Conservation (phyloP, 345 rosid genomes). For the Dipteronia dyeriana region DNA sequence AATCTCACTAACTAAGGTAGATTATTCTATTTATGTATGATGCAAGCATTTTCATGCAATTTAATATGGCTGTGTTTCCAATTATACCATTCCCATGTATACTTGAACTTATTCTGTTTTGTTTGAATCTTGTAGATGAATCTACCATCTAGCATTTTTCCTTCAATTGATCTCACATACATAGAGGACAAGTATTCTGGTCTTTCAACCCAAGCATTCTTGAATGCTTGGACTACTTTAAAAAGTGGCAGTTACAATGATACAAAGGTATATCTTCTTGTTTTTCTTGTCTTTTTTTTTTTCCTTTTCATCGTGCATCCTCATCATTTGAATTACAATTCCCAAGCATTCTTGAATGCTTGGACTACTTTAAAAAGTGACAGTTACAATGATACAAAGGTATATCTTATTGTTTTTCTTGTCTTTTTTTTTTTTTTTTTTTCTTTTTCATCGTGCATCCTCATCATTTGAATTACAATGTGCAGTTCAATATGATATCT, state of each 20-base stretch:
- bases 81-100: conserved; percentile 13
- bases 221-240: conserved; percentile 71
- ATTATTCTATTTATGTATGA: not conserved
- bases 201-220: conserved; percentile 65
- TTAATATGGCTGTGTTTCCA: conserved; percentile 3
- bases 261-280: conserved; percentile 50
- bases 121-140: conserved; percentile 59
- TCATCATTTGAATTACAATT: no score
- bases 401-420: conserved; percentile 23
- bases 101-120: conserved; percentile 12
- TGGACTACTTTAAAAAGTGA: conserved; percentile 62
- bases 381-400: conserved; percentile 53
- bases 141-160: conserved; percentile 77
- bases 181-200: conserved; percentile 81
- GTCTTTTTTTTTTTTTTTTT: no score
- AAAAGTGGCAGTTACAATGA: conserved; percentile 40
- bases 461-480: not conserved
- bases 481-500: not conserved
- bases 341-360: conserved; percentile 59
- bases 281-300: conserved; percentile 4
- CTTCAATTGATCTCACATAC: conserved; percentile 79
- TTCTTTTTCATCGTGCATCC: not conserved
- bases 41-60: not conserved
- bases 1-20: conserved; percentile 73
- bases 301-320: not conserved